These are phyloP conservation scores for Haplosporangium sp. DNA, from an alignment of 371 early-diverging fungal species.

Conservation along the genomic window DNA sequence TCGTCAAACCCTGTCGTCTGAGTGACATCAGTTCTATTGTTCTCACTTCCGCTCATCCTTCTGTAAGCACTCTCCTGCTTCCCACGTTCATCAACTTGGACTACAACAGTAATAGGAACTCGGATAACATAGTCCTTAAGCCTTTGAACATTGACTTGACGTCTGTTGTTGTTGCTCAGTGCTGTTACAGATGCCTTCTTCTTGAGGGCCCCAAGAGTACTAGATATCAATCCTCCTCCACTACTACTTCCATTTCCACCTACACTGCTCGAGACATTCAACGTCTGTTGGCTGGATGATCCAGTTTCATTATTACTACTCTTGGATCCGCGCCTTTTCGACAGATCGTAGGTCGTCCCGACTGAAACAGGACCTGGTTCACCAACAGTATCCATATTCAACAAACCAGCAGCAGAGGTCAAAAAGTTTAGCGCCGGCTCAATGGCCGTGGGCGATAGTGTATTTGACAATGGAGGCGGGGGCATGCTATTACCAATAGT, in stretches of 20 bases:
- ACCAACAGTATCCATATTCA: conserved; percentile 11
- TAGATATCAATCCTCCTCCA: conserved; percentile 14
- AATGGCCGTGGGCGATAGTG: neutral
- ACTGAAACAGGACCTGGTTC: neutral
- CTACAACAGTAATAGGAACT: conserved; percentile 40
- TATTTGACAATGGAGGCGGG: neutral
- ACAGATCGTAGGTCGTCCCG: neutral
- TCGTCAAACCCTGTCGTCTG: no score
- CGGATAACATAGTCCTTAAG: conserved; percentile 52
- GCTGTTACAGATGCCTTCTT: conserved; percentile 37
- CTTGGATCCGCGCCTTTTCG: conserved; percentile 19
- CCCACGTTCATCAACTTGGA: conserved; percentile 27
- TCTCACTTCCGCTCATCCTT: neutral
- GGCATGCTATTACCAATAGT: neutral
- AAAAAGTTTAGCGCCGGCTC: conserved; percentile 19
- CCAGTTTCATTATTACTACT: neutral
- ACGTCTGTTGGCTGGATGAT: conserved; percentile 1
- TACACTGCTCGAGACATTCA: neutral
- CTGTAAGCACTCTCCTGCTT: neutral
- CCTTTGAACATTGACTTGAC: conserved; percentile 14
- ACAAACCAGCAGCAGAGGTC: conserved; percentile 27
- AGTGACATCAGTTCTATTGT: neutral
- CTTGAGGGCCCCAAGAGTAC: conserved; percentile 30
- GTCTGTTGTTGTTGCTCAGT: neutral
- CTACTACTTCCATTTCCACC: neutral